Evolutionary conservation across 2,329 filamentous ascomycete genomes (phyloP).

Genomic region (Aureobasidium mangrovei): DNA sequence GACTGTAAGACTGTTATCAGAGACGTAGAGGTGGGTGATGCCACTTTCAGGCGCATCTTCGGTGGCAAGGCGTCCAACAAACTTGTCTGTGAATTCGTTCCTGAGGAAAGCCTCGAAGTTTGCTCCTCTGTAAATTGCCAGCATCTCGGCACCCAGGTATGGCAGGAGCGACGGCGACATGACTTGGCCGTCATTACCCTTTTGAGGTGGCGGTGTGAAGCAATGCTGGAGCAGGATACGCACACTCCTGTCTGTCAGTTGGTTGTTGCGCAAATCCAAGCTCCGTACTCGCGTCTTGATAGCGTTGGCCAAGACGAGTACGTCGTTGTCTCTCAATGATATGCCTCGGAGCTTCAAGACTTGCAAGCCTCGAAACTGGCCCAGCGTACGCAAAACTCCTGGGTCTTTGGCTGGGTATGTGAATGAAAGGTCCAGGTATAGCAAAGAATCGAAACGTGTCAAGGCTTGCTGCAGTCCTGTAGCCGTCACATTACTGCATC

Average conservation of each 20-base stretch:
- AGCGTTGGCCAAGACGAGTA: constrained; percentile 43
- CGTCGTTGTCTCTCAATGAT: constrained; percentile 44
- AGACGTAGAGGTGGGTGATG: constrained; percentile 52
- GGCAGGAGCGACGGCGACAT: constrained; percentile 24
- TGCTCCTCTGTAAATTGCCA: constrained; percentile 35
- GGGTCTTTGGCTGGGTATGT: constrained; percentile 24
- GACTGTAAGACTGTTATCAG: constrained; percentile 47
- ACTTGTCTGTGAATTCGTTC: constrained; percentile 39
- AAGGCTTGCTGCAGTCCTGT: constrained; percentile 44
- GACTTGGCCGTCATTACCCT: constrained; percentile 11
- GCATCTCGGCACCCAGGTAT: constrained; percentile 31
- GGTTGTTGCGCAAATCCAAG: constrained; percentile 49
- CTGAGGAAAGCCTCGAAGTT: constrained; percentile 46
- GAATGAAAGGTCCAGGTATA: constrained; percentile 52
- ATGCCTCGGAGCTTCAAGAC: constrained; percentile 49
- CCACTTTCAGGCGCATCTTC: constrained; percentile 47
- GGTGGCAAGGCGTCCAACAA: constrained; percentile 46
- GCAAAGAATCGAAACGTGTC: constrained; percentile 43
- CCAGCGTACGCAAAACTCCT: constrained; percentile 39
- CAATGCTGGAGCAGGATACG: constrained; percentile 44
- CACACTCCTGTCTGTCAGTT: constrained; percentile 48
- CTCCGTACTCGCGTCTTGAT: constrained; percentile 46
- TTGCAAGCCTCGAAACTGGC: constrained; percentile 42
- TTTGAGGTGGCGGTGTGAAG: constrained; percentile 25
- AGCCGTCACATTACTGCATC: constrained; percentile 51